Evolutionary conservation across 805 yeast genomes (phyloP).

Genomic region (Candida hispaniensis): DNA sequence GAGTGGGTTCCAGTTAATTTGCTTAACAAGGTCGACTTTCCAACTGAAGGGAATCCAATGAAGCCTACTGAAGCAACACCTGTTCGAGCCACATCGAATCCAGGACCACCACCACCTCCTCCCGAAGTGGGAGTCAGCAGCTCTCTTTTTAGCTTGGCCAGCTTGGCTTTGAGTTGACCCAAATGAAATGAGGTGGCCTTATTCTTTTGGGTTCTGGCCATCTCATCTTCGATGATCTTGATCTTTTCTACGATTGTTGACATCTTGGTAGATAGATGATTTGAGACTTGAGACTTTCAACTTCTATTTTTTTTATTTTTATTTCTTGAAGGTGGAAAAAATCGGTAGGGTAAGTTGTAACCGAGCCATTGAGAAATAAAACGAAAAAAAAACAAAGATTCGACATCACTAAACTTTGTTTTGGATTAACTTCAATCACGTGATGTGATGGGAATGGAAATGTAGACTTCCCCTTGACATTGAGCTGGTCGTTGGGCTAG

Average conservation of each 20-base stretch:
- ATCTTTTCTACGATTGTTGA: conserved; percentile 16
- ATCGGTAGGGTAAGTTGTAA: no score
- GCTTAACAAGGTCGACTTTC: conserved; percentile 61
- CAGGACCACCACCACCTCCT: conserved; percentile 84
- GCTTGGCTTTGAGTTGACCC: conserved; percentile 93
- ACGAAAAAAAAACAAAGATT: no score
- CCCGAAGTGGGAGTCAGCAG: conserved; percentile 58
- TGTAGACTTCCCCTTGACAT: no score
- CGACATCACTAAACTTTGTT: no score
- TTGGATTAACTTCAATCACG: no score
- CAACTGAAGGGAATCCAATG: conserved; percentile 97
- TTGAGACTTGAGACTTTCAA: no score
- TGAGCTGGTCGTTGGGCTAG: no score
- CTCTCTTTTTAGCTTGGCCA: conserved; percentile 91
- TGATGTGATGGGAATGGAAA: no score
- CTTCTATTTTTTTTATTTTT: no score
- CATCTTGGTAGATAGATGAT: conserved; percentile 9
- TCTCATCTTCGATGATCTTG: conserved; percentile 72
- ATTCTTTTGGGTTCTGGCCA: conserved; percentile 96
- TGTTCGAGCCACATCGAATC: conserved; percentile 97
- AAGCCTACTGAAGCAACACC: conserved; percentile 97
- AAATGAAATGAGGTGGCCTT: conserved; percentile 95
- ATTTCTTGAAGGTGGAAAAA: no score
- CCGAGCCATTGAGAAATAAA: no score
- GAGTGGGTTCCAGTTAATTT: conserved; percentile 92